Conservation (phyloP, 441 rosid genomes). For the Populus hybrid region DNA sequence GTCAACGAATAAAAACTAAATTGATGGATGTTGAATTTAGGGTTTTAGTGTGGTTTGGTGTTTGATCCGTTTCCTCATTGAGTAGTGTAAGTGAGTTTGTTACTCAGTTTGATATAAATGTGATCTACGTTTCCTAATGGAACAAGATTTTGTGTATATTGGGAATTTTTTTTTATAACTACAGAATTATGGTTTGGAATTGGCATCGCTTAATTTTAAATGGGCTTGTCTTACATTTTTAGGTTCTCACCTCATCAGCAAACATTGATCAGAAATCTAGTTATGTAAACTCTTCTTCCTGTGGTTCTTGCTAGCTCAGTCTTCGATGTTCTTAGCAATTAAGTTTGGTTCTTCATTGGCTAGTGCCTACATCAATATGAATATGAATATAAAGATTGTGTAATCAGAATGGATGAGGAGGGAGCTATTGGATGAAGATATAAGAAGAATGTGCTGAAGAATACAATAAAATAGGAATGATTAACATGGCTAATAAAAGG, state of each 20-base stretch:
- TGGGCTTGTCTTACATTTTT: neutral
- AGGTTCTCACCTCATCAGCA: neutral
- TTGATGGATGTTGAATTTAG: conserved; percentile 12
- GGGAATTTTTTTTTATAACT: neutral
- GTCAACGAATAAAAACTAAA: neutral
- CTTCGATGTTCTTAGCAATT: neutral
- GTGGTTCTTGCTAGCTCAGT: neutral
- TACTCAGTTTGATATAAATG: neutral
- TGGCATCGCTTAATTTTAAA: neutral
- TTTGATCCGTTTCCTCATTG: conserved; percentile 21
- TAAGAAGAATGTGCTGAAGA: neutral
- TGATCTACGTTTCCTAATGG: neutral
- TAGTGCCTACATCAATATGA: neutral
- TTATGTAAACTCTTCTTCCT: neutral
- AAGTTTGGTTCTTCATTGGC: neutral
- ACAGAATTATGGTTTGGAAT: neutral
- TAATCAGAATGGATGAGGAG: neutral
- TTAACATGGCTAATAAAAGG: neutral
- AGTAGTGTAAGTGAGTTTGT: neutral
- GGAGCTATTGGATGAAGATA: neutral
- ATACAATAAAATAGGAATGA: neutral
- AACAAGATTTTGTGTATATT: neutral
- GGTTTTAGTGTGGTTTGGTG: conserved; percentile 13
- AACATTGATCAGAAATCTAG: neutral
- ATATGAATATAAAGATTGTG: neutral